Evolutionary conservation across 1,139 yeast genomes (phyloP), one percentile per base, ranked within the genome.

Genomic region (Suhomyces maxii): DNA sequence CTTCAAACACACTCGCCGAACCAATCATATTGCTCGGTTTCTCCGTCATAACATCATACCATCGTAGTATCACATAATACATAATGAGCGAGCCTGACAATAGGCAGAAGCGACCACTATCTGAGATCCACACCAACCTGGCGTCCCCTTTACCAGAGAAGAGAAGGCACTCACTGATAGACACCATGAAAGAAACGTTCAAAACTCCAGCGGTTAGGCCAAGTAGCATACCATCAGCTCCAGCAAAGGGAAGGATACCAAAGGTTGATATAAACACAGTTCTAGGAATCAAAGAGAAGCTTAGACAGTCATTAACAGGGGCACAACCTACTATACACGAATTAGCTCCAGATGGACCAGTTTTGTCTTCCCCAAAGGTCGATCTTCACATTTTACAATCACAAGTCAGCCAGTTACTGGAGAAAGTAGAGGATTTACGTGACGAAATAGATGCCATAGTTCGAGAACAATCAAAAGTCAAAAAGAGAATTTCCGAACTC

Each of bases 371-470:
- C 3, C n/a, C n/a, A 3, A 10, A 12, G n/a, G 30, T 30, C 1
- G 47, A 40, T 25, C 26, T 47, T 11, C 34, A 32, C 36, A 28
- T 43, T 5, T n/a, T 47, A n/a, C 45, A 47, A 31, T 30, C 36
- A 12, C 47, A 47, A 31, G 39, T 41, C 6, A 26, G 23, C 13
- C 40, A 36, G 26, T 40, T 47, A 11, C 25, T 41, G 2, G 47
- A 44, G 9, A 43, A 43, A 14, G 34, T 47, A 25, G 50, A 52
- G 11, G 55, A 53, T 34, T 25, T 50, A 12, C 39, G 49, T 28
- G 56, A 51, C 25, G 57, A 53, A 34, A 50, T 52, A 18, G 48
- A 41, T 23, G 45, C 51, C 7, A 53, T 52, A 2, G 13, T 49
- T 10, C 40, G 50, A 6, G 52, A 53, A 37, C 56, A 52, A 36